Evolutionary conservation across 2,329 filamentous ascomycete genomes (phyloP).

Genomic region (Apiospora hydei): DNA sequence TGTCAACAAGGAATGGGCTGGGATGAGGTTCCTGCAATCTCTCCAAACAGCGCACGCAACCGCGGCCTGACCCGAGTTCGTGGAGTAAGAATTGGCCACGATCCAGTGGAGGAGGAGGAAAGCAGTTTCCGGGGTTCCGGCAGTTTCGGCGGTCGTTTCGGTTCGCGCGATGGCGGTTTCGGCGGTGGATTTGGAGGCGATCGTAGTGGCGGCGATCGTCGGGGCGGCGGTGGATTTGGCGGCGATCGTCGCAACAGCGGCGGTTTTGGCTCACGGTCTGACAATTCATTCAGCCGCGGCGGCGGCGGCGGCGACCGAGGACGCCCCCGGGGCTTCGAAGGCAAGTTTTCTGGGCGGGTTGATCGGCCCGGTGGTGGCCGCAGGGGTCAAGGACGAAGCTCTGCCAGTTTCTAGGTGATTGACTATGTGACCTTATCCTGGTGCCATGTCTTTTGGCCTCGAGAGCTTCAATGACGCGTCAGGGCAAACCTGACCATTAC

Average conservation of each 20-base stretch:
- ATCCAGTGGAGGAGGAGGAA: conserved; percentile 24
- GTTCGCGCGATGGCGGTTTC: conserved; percentile 23
- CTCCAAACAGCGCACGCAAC: conserved; percentile 32
- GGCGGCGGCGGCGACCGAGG: background rate
- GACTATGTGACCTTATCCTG: background rate
- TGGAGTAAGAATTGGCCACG: conserved; percentile 38
- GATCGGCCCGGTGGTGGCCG: background rate
- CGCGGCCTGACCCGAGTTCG: conserved; percentile 38
- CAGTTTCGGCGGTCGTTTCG: conserved; percentile 26
- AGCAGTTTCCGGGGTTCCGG: conserved; percentile 24
- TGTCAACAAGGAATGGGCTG: conserved; percentile 59
- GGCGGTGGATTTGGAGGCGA: conserved; percentile 24
- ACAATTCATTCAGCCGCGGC: background rate
- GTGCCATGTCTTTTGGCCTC: background rate
- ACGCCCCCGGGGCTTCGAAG: background rate
- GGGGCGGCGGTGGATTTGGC: conserved; percentile 2
- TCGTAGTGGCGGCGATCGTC: conserved; percentile 11
- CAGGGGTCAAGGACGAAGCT: background rate
- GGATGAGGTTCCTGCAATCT: conserved; percentile 53
- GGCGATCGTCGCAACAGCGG: background rate
- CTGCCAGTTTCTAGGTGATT: conserved; percentile 3
- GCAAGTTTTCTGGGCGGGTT: conserved; percentile 5
- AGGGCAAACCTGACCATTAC: background rate
- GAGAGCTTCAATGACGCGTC: background rate
- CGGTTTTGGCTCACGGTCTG: background rate